phyloP scores from a whole-genome alignment of 305 asterid genomes.

The Ruellia speciosa region DNA sequence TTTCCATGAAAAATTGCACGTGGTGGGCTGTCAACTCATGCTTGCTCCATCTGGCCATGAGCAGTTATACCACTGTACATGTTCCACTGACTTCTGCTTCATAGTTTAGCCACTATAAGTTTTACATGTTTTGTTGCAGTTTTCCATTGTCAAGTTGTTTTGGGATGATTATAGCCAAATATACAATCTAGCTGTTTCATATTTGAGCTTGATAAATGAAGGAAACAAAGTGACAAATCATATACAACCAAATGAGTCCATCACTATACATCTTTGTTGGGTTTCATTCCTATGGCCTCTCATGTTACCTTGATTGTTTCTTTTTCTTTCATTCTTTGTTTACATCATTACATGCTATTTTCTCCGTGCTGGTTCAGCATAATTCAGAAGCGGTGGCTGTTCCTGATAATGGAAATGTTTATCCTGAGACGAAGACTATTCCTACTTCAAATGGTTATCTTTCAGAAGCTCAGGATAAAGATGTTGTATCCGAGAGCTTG shows the following conservation, averaged over 20 bases:
- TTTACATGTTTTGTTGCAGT: background rate
- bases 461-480: slow-evolving; percentile 72
- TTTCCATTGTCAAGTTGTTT: background rate
- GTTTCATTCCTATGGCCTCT: background rate
- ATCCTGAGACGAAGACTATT: slow-evolving; percentile 49
- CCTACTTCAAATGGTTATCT: slow-evolving; percentile 59
- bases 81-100: background rate
- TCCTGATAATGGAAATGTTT: slow-evolving; percentile 48
- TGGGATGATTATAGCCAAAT: background rate
- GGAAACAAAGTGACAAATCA: too few species aligned
- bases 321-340: too few species aligned
- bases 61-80: too few species aligned
- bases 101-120: background rate
- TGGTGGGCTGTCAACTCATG: too few species aligned
- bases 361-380: slow-evolving; percentile 39
- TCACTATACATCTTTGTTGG: background rate
- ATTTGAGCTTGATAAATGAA: background rate
- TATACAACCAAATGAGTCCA: background rate
- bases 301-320: slow-evolving; percentile 7
- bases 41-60: too few species aligned
- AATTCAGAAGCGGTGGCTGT: slow-evolving; percentile 40
- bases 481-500: slow-evolving; percentile 61
- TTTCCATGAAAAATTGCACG: too few species aligned
- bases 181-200: background rate
- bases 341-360: too few species aligned